Conservation (phyloP, 2,329 filamentous ascomycete species). For the Sporothrix humicola region DNA sequence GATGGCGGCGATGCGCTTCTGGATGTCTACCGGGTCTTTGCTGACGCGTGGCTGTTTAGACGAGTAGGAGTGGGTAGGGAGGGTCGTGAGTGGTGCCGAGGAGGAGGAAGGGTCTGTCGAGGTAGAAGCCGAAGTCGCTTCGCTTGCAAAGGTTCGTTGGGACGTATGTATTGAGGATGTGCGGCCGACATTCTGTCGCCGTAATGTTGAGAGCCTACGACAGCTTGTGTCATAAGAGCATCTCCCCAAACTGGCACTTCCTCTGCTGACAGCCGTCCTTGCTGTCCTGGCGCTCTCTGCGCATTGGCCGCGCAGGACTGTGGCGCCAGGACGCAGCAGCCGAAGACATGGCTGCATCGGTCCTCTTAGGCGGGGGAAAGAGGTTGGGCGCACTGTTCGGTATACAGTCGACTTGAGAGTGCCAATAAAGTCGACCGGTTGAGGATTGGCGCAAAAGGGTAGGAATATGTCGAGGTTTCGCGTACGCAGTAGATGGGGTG, state of each 20-base stretch:
- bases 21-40: constrained; percentile 50
- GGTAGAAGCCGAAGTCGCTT: neutral
- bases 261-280: neutral
- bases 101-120: neutral
- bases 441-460: neutral
- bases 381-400: neutral
- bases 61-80: neutral
- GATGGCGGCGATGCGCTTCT: constrained; percentile 71
- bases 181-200: neutral
- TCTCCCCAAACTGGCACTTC: neutral
- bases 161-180: neutral
- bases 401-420: neutral
- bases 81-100: neutral
- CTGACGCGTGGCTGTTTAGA: constrained; percentile 27
- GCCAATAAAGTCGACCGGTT: neutral
- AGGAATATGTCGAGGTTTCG: neutral
- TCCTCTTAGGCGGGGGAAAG: constrained; percentile 35
- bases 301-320: constrained; percentile 5
- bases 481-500: neutral
- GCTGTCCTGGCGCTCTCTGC: constrained; percentile 7
- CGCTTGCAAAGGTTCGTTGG: neutral
- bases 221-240: neutral
- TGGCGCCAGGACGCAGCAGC: constrained; percentile 40
- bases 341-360: constrained; percentile 47
- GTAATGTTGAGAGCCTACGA: neutral